These are phyloP conservation scores for Mortierella claussenii DNA, from an alignment of 192 early-diverging fungal genomes.

Conservation along the genomic window DNA sequence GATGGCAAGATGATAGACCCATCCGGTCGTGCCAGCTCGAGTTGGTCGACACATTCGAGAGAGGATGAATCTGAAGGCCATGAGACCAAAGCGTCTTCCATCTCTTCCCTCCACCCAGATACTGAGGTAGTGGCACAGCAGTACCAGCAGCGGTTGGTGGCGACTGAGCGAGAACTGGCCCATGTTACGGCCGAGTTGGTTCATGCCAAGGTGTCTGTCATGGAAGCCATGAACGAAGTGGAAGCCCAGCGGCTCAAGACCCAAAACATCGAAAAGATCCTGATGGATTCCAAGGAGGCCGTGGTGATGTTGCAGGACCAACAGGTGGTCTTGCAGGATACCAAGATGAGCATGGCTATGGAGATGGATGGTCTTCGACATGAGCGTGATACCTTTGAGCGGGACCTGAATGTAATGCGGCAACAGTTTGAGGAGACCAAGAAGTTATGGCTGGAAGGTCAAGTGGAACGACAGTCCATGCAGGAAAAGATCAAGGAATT, in stretches of 20 bases:
- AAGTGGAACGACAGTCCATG: slow-evolving; percentile 40
- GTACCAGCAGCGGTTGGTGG: slow-evolving; percentile 26
- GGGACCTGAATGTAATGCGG: slow-evolving; percentile 38
- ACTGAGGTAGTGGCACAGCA: not conserved
- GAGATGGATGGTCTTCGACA: slow-evolving; percentile 42
- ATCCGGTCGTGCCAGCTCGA: slow-evolving; percentile 24
- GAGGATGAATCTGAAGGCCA: slow-evolving; percentile 22
- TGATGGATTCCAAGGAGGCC: slow-evolving; percentile 51
- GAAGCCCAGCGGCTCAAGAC: slow-evolving; percentile 43
- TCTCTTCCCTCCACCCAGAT: slow-evolving; percentile 12
- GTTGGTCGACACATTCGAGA: slow-evolving; percentile 33
- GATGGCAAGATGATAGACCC: slow-evolving; percentile 27
- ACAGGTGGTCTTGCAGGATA: slow-evolving; percentile 32
- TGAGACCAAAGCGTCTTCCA: slow-evolving; percentile 37
- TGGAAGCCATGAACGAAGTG: slow-evolving; percentile 54
- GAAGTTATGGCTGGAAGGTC: slow-evolving; percentile 41
- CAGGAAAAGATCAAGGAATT: slow-evolving; percentile 54
- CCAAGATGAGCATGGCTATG: slow-evolving; percentile 48
- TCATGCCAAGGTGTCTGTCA: slow-evolving; percentile 42
- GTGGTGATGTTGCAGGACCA: slow-evolving; percentile 42
- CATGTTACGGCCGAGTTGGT: slow-evolving; percentile 49
- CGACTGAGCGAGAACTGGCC: slow-evolving; percentile 33
- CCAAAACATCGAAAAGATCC: slow-evolving; percentile 33
- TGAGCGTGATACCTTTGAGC: slow-evolving; percentile 38
- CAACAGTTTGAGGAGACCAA: slow-evolving; percentile 51